Conservation (phyloP, 306 rosid species). For the Prunus kanzakura region DNA sequence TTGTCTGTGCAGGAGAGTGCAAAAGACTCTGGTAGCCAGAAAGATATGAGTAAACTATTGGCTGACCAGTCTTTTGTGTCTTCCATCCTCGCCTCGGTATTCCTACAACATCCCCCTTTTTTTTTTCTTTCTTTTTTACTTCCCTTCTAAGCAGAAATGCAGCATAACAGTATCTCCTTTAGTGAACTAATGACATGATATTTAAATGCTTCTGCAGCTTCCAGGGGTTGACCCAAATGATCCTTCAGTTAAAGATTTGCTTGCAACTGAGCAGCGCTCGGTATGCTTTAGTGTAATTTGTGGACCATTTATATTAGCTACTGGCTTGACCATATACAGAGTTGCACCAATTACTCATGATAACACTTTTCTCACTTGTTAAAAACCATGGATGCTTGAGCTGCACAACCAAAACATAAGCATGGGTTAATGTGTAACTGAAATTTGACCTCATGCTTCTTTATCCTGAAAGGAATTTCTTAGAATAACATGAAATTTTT, state of each 20-base stretch:
- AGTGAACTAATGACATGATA: conserved; percentile 12
- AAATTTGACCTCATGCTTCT: background rate
- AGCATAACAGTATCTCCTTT: conserved; percentile 14
- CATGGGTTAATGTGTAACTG: background rate
- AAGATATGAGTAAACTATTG: conserved; percentile 81
- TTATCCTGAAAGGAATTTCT: background rate
- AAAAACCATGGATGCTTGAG: background rate
- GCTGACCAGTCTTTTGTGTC: conserved; percentile 96
- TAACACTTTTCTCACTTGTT: background rate
- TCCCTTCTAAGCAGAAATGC: background rate
- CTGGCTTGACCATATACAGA: background rate
- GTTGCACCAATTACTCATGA: background rate
- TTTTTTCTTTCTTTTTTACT: background rate
- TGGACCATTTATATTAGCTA: background rate
- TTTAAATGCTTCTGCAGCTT: conserved; percentile 64
- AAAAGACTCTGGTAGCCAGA: conserved; percentile 61
- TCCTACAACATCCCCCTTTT: conserved; percentile 19
- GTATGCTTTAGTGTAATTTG: background rate
- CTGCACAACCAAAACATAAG: background rate
- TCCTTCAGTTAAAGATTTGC: conserved; percentile 90
- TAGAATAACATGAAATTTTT: background rate
- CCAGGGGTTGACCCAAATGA: conserved; percentile 99
- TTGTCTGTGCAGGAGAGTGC: conserved; percentile 70
- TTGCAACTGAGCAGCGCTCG: conserved; percentile 24
- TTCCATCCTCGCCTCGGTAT: conserved; percentile 86